Evolutionary conservation across 2,329 filamentous ascomycete genomes (phyloP).

Genomic region (Neofusicoccum umdonicola): DNA sequence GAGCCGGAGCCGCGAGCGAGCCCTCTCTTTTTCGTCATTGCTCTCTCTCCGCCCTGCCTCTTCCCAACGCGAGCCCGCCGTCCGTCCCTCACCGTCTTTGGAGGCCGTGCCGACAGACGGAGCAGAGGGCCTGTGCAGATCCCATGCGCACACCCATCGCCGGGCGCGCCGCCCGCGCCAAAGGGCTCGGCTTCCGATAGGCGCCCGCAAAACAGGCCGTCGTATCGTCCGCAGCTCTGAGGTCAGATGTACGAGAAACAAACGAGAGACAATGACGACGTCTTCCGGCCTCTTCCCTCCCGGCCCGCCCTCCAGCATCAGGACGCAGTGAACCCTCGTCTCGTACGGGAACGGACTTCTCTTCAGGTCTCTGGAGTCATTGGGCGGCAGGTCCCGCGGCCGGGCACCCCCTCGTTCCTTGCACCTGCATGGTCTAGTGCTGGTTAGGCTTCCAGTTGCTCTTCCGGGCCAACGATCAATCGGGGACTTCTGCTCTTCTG

Average conservation of each 20-base stretch:
- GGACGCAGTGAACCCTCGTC: too few relatives aligned
- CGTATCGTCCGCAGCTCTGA: not conserved
- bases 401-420: not conserved
- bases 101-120: not conserved
- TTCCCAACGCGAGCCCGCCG: too few relatives aligned
- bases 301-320: too few relatives aligned
- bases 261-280: not conserved
- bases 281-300: too few relatives aligned
- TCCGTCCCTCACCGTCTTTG: not conserved
- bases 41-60: not conserved
- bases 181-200: not conserved
- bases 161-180: not conserved
- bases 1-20: too few relatives aligned
- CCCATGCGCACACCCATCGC: not conserved
- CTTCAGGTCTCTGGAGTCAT: not conserved
- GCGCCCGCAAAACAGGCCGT: not conserved
- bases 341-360: too few relatives aligned
- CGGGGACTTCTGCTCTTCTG: not conserved
- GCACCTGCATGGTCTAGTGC: not conserved
- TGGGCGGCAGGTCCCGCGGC: not conserved
- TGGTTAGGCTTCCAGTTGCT: not conserved
- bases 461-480: not conserved
- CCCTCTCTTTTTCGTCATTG: too few relatives aligned
- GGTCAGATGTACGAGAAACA: not conserved
- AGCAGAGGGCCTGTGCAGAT: conserved; percentile 1